phyloP scores from a whole-genome alignment of 148 eudicot species.

The Gaultheria prostrata region DNA sequence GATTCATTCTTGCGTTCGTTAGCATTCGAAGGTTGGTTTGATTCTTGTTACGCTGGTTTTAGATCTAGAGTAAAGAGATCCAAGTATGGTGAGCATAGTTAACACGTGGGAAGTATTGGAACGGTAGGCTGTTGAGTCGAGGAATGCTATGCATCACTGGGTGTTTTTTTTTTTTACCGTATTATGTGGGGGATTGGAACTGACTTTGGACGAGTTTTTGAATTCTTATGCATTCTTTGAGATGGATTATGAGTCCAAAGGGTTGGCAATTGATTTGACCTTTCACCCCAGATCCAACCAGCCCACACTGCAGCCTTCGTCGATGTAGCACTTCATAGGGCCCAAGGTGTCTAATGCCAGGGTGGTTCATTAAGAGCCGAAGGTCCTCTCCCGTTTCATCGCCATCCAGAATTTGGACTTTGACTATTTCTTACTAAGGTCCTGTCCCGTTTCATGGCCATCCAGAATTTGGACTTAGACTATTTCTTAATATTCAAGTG shows the following conservation, averaged over 20 bases:
- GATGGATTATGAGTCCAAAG: not conserved
- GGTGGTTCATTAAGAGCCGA: too few species aligned
- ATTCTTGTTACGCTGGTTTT: not conserved
- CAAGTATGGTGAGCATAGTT: too few species aligned
- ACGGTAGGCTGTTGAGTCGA: too few species aligned
- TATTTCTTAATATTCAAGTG: not conserved
- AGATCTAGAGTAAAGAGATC: too few species aligned
- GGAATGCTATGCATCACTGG: not conserved
- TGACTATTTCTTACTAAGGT: too few species aligned
- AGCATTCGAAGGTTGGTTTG: not conserved
- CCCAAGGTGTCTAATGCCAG: too few species aligned
- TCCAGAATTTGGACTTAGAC: not conserved
- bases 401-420: too few species aligned
- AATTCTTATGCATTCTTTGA: not conserved
- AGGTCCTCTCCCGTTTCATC: too few species aligned
- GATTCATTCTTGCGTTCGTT: not conserved
- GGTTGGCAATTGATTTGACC: not conserved
- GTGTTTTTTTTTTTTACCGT: not conserved
- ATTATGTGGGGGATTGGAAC: not conserved
- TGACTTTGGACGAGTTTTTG: not conserved
- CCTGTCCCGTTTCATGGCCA: too few species aligned
- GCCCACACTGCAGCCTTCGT: not conserved
- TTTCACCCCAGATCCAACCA: not conserved
- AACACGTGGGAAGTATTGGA: too few species aligned
- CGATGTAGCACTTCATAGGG: too few species aligned